phyloP scores from a whole-genome alignment of 1,284 basidiomycete species.

The Thelephora terrestris region DNA sequence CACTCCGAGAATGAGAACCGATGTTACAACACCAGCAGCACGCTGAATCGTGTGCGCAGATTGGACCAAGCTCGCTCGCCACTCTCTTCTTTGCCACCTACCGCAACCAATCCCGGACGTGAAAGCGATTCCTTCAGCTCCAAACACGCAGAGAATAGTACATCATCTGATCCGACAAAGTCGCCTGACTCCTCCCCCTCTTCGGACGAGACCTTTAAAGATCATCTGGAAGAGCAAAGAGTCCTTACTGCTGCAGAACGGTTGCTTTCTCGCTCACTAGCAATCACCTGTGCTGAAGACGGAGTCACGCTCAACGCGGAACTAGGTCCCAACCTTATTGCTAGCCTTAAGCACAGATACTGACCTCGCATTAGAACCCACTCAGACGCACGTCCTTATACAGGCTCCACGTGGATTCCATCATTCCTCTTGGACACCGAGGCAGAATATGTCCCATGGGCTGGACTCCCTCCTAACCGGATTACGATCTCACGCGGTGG shows the following conservation, averaged over 20 bases:
- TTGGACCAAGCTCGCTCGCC: too few species aligned
- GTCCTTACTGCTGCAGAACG: constrained; percentile 45
- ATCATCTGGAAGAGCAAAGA: constrained; percentile 19
- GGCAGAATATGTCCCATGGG: constrained; percentile 39
- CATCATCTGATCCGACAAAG: neutral
- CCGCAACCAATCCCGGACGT: constrained; percentile 6
- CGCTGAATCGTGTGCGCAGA: neutral
- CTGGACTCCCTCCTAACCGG: constrained; percentile 23
- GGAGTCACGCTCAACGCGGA: constrained; percentile 50
- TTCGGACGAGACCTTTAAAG: neutral
- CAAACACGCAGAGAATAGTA: constrained; percentile 3
- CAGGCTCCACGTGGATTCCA: constrained; percentile 60
- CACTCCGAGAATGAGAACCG: constrained; percentile 12
- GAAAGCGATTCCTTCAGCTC: constrained; percentile 6
- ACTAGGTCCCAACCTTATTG: constrained; percentile 33
- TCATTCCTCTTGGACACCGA: constrained; percentile 65
- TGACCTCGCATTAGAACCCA: constrained; percentile 37
- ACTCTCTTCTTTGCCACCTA: too few species aligned
- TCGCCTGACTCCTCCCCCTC: neutral
- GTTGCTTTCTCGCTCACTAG: constrained; percentile 51
- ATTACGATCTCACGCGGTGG: constrained; percentile 27
- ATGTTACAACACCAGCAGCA: constrained; percentile 11
- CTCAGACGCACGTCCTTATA: constrained; percentile 59
- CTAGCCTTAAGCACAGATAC: neutral
- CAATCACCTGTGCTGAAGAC: constrained; percentile 41